Conservation (phyloP, 257 asterid species). For the Forsythia suspensa region DNA sequence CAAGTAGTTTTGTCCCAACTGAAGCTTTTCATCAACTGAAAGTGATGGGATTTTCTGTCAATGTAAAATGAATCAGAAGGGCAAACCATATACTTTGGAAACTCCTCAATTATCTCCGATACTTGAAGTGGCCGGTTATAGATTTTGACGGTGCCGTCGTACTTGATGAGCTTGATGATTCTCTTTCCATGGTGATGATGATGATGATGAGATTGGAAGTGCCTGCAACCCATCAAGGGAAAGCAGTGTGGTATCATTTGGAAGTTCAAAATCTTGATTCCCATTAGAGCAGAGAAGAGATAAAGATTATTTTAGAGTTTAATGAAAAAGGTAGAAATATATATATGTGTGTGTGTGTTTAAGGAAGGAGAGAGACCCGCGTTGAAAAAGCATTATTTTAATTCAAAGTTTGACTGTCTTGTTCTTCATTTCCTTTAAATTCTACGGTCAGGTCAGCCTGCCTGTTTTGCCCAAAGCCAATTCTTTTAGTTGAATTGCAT, state of each 20-base stretch:
- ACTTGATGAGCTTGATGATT: conserved; percentile 27
- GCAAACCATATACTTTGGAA: conserved; percentile 61
- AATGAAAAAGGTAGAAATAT: no score
- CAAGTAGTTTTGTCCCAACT: conserved; percentile 45
- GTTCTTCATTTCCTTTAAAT: background rate
- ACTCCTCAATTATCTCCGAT: conserved; percentile 41
- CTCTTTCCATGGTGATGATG: background rate
- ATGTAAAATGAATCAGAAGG: conserved; percentile 54
- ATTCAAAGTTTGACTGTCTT: background rate
- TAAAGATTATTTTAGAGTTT: background rate
- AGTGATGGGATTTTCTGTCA: conserved; percentile 47
- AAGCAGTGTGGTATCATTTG: conserved; percentile 9
- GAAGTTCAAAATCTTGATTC: conserved; percentile 3
- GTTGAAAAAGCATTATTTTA: background rate
- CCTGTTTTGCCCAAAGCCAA: background rate
- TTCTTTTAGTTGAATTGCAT: background rate
- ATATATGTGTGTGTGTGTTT: no score
- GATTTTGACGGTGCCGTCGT: conserved; percentile 41
- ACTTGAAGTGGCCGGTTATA: conserved; percentile 47
- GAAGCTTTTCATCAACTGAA: conserved; percentile 40
- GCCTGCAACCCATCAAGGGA: background rate
- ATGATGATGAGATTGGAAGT: background rate
- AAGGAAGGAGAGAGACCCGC: background rate
- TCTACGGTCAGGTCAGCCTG: background rate
- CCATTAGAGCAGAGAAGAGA: background rate